phyloP scores from a whole-genome alignment of 805 yeast genomes.

The Candida bentonensis region DNA sequence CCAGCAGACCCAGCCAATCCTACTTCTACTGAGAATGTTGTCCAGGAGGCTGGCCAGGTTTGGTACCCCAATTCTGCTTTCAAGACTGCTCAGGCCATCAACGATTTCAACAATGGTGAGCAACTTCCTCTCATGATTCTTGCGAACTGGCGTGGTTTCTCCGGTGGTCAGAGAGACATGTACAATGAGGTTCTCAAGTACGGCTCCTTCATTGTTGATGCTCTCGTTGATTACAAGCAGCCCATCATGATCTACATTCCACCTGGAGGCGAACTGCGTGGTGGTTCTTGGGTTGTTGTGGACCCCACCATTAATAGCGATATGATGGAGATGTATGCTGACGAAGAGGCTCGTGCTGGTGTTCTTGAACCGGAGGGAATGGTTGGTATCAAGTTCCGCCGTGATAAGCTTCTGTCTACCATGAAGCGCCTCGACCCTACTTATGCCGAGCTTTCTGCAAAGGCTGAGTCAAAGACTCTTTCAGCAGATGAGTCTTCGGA shows the following conservation, averaged over 20 bases:
- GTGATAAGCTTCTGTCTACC: conserved; percentile 79
- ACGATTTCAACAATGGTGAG: conserved; percentile 96
- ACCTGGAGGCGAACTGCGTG: conserved; percentile 96
- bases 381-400: conserved; percentile 96
- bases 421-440: conserved; percentile 79
- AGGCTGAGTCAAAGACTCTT: conserved; percentile 36
- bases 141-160: conserved; percentile 99
- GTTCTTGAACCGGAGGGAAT: conserved; percentile 98
- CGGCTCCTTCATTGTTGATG: conserved; percentile 95
- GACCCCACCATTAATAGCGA: conserved; percentile 95
- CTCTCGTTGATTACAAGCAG: conserved; percentile 87
- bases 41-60: conserved; percentile 97
- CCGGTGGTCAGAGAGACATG: conserved; percentile 99
- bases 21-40: conserved; percentile 70
- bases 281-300: conserved; percentile 99
- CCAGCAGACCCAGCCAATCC: conserved; percentile 99
- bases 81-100: conserved; percentile 97
- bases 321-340: conserved; percentile 99
- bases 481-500: conserved; percentile 52
- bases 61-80: conserved; percentile 99
- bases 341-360: conserved; percentile 90
- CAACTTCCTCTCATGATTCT: conserved; percentile 92
- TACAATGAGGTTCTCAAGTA: conserved; percentile 94
- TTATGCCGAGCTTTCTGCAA: conserved; percentile 41
- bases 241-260: conserved; percentile 96